A percentile compares a stretch with the other conserved stretches of the same genome.
Evolutionary conservation across 352 stramenopile species (phyloP).

Genomic region (Phytophthora litchii): DNA sequence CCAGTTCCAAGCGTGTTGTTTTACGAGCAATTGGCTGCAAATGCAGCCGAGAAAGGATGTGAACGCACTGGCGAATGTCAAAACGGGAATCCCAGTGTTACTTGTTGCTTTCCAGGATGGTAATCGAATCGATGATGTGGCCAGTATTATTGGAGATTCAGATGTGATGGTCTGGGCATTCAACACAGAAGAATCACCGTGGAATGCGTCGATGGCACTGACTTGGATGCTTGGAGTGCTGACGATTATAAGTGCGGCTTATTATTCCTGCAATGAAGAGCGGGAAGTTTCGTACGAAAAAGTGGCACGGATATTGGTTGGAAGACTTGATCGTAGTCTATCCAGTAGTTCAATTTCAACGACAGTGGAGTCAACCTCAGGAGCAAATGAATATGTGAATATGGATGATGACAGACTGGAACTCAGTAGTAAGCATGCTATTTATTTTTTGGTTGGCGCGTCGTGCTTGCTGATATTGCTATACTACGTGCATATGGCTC

Average conservation of each 20-base stretch:
- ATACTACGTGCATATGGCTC: slow-evolving; percentile 66
- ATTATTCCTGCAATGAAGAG: slow-evolving; percentile 59
- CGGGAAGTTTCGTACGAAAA: slow-evolving; percentile 59
- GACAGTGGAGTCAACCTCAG: slow-evolving; percentile 12
- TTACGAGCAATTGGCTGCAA: slow-evolving; percentile 49
- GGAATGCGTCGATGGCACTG: slow-evolving; percentile 70
- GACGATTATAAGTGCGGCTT: slow-evolving; percentile 51
- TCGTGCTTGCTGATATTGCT: slow-evolving; percentile 63
- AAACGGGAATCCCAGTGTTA: slow-evolving; percentile 41
- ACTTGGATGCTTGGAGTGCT: slow-evolving; percentile 64
- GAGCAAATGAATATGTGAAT: slow-evolving; percentile 32
- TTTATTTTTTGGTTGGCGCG: slow-evolving; percentile 62
- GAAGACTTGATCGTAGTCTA: slow-evolving; percentile 10
- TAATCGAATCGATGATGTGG: slow-evolving; percentile 33
- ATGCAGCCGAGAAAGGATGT: slow-evolving; percentile 27
- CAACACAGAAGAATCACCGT: slow-evolving; percentile 52
- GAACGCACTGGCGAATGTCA: not conserved
- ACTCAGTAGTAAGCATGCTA: slow-evolving; percentile 54
- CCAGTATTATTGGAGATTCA: slow-evolving; percentile 18
- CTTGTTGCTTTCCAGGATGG: slow-evolving; percentile 50
- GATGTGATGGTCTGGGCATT: slow-evolving; percentile 38
- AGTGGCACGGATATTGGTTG: slow-evolving; percentile 33
- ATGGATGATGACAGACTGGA: slow-evolving; percentile 47
- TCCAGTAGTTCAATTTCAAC: slow-evolving; percentile 29
- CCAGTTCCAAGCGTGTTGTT: slow-evolving; percentile 57